A percentile compares a stretch with the other conserved stretches of the same genome.
These are phyloP conservation scores for Penicillium brevicompactum DNA, from an alignment of 2,329 filamentous ascomycete genomes.

Conservation along the genomic window DNA sequence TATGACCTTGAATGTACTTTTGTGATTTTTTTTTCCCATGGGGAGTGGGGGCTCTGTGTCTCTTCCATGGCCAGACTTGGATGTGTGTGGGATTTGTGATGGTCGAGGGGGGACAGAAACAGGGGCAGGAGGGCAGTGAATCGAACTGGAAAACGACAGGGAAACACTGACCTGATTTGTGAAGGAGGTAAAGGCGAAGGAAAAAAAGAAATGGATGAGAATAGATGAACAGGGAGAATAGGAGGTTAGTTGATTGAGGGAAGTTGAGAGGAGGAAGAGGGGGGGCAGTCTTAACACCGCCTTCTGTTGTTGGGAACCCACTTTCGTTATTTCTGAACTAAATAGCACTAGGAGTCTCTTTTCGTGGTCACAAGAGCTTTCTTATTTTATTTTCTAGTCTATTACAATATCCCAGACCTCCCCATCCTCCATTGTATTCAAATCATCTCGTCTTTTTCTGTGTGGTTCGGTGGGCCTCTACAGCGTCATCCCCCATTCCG, in stretches of 20 bases:
- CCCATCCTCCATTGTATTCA: background rate
- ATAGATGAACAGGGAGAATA: constrained; percentile 15
- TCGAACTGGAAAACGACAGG: constrained; percentile 7
- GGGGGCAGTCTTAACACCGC: constrained; percentile 18
- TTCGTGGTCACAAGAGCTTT: background rate
- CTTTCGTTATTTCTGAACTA: background rate
- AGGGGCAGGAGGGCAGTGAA: constrained; percentile 7
- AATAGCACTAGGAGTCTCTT: background rate
- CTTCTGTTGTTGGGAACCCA: constrained; percentile 26
- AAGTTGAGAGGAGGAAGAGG: constrained; percentile 17
- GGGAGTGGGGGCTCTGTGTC: background rate
- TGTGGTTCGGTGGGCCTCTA: constrained; percentile 44
- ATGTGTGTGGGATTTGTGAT: constrained; percentile 17
- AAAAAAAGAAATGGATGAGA: constrained; percentile 17
- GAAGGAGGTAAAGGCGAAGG: constrained; percentile 16
- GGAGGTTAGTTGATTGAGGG: constrained; percentile 16
- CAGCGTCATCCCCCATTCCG: constrained; percentile 41
- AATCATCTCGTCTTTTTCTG: constrained; percentile 26
- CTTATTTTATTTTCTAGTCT: background rate
- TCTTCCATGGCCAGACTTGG: constrained; percentile 3
- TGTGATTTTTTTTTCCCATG: background rate
- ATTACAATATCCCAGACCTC: background rate
- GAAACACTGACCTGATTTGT: constrained; percentile 29
- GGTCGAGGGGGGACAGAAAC: constrained; percentile 10
- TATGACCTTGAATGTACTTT: background rate